A percentile compares a stretch with the other conserved stretches of the same genome.
Evolutionary conservation across 192 early-diverging fungal species (phyloP).

Genomic region (Coemansia sp.): DNA sequence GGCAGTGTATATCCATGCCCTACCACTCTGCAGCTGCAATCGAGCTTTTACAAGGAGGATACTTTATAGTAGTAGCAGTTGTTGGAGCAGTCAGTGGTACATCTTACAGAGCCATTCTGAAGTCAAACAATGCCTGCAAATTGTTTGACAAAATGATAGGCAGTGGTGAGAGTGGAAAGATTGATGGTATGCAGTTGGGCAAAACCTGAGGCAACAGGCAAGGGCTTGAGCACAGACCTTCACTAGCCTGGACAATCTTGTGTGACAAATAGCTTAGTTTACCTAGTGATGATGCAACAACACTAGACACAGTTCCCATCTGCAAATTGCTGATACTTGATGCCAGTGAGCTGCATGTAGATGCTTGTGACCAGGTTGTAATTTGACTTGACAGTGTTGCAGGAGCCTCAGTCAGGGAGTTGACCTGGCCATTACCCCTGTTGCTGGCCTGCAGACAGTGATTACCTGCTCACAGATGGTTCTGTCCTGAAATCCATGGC

Average conservation of each 20-base stretch:
- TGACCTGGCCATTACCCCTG: no score
- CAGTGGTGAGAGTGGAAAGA: conserved; percentile 37
- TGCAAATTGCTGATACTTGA: not conserved
- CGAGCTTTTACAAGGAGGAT: conserved; percentile 30
- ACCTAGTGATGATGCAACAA: conserved; percentile 5
- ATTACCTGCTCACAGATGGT: no score
- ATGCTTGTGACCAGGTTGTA: conserved; percentile 3
- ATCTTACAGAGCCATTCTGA: conserved; percentile 34
- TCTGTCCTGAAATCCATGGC: no score
- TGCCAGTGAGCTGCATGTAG: conserved; percentile 2
- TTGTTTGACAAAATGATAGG: conserved; percentile 47
- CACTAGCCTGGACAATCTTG: conserved; percentile 2
- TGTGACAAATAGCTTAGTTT: conserved; percentile 14
- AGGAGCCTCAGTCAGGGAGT: no score
- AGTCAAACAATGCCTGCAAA: conserved; percentile 49
- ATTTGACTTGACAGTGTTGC: not conserved
- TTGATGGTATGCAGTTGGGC: conserved; percentile 14
- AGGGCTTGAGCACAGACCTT: not conserved
- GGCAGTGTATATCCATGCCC: conserved; percentile 8
- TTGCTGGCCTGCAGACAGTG: no score
- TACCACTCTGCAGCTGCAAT: not conserved
- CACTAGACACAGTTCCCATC: not conserved
- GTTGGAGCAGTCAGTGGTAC: not conserved
- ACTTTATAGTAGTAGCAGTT: not conserved
- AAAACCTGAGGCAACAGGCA: conserved; percentile 4